Evolutionary conservation across 169 alveolate genomes (phyloP), one percentile per base, ranked within the genome.

Genomic region (Plasmodium malariae): DNA sequence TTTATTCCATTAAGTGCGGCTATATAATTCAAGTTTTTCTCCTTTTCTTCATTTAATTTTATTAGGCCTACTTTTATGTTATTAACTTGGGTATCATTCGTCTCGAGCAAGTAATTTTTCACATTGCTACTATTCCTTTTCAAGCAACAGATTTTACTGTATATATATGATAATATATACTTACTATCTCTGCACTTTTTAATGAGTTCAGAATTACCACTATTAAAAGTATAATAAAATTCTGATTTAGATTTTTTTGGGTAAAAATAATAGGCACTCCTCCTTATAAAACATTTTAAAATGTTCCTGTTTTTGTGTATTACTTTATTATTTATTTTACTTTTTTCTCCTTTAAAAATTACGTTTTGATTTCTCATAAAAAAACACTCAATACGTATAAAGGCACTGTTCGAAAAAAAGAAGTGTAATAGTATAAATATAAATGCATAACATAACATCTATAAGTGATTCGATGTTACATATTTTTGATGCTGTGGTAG

Each of bases 91-190:
- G 49, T n/a, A 17, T 34, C 54, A 71, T 71, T 30, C 34, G 85
- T 7, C 28, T 30, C 48, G 17, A 24, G 11, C 67, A 26, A 48
- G 69, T 51, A 32, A 28, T 71, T 6, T 3, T 36, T 32, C 34
- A 51, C 69, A 19, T 71, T 71, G 43, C 85, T 71, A n/a, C 48
- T 49, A 48, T 36, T 49, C 30, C 19, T 45, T 12, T 2, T 59
- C 48, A 32, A 6, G 34, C 19, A 21, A 3, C 28, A 49, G 17
- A 26, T 28, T 24, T 21, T 36, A 43, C 40, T 45, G 21, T 34
- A 30, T 73, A 73, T 32, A 63, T 57, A 73, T 43, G 26, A 30
- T n/a, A 14, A 14, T 14, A 34, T n/a, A 62, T 32, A 3, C 48
- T 24, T 28, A 3, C 62, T 45, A 26, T 34, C 48, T 51, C 43